Evolutionary conservation across 768 basidiomycete genomes (phyloP), one percentile per base, ranked within the genome.

Genomic region (Trametes sanguinea): DNA sequence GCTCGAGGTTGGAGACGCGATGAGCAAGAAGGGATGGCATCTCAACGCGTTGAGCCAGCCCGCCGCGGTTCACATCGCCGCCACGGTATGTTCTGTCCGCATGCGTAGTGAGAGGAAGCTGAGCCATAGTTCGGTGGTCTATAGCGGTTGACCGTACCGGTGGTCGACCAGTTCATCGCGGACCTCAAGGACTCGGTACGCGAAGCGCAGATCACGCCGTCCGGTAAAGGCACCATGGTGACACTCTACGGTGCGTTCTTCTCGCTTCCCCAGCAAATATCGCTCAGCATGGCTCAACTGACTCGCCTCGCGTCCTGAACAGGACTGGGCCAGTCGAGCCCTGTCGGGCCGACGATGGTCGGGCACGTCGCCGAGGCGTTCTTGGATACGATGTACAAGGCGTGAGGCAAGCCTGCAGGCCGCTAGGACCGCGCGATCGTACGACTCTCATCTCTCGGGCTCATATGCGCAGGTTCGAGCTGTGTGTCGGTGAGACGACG

Each of bases 1-100:
- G n/a, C 80, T 93, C 59, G 92, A 92, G 68, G 89, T 99, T 0
- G 96, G 96, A 0, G 96, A 97, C 75, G 80, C 77, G 61, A 95
- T 98, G 94, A 76, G 83, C 30, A 83, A 86, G 72, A 79, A 81
- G 43, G 97, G 95, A 2, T 98, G 95, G 94, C 92, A 96, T 76
- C 70, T 99, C 65, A 98, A 94, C 69, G 95, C 87, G 13, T 73
- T 99, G 59, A 83, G 79, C 45, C 80, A 84, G 9, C 94, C 95
- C 1, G 78, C 90, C 10, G 94, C 89, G 8, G 81, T 98, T 45
- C 97, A 99, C 75, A 92, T 98, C 66, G 95, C 95, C 39, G 90
- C 89, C 75, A 99, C 96, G 68, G 94, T 96, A 69, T 68, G 90
- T 22, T 22, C 22, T 22, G 22, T 22, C 22, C 22, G 22, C 22